Conservation (phyloP, 177 flowering plant species). For the Vitis hybrid region DNA sequence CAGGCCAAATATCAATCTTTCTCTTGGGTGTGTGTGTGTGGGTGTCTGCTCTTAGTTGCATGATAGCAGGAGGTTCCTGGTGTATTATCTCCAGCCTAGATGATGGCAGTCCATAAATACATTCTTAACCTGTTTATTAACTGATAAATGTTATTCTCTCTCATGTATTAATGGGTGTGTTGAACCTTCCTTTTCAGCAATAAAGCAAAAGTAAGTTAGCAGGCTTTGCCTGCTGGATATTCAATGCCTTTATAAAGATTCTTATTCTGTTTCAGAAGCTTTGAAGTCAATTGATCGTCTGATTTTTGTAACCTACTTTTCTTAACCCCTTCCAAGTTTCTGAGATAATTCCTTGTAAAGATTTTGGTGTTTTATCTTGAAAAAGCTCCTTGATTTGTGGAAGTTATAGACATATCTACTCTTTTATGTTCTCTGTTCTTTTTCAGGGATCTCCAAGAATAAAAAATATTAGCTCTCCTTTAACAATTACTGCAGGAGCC, state of each 20-base stretch:
- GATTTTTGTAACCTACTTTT: not conserved
- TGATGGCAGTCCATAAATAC: not conserved
- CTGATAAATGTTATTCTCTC: slow-evolving; percentile 9
- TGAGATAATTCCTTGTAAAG: too few species aligned
- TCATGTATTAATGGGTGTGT: not conserved
- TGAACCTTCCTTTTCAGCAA: slow-evolving; percentile 1
- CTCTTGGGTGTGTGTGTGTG: not conserved
- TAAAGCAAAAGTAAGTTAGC: not conserved
- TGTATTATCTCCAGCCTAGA: not conserved
- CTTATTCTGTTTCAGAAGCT: not conserved
- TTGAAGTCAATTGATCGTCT: not conserved
- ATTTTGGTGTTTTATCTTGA: too few species aligned
- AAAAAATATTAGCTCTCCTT: too few species aligned
- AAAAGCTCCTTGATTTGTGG: too few species aligned
- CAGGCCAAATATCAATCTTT: not conserved
- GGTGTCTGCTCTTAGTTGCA: not conserved
- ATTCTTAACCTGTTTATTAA: slow-evolving; percentile 14
- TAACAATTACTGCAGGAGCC: too few species aligned
- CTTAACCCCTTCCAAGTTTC: not conserved
- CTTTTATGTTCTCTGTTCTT: too few species aligned
- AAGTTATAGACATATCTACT: too few species aligned
- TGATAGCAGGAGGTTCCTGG: not conserved
- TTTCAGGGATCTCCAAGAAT: too few species aligned
- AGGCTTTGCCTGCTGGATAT: slow-evolving; percentile 4
- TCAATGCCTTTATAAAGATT: not conserved